Conservation (phyloP, 768 basidiomycete species). For the Rossbeevera mucosa region DNA sequence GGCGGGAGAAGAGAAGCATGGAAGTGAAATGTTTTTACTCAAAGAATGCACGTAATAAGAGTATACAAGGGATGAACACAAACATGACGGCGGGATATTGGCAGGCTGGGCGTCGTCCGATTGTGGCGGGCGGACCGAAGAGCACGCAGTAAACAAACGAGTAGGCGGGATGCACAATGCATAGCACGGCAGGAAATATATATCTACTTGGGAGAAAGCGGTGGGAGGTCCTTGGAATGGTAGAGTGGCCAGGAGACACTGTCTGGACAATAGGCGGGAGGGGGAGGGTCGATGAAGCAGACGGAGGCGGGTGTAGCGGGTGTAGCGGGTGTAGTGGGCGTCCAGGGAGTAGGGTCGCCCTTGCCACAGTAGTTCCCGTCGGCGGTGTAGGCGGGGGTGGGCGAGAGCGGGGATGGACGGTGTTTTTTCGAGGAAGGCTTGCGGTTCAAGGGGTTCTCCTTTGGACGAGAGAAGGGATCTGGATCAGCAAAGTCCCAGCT, state of each 20-base stretch:
- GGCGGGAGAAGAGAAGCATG: neutral
- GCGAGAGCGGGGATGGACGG: constrained; percentile 14
- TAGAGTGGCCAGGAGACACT: constrained; percentile 2
- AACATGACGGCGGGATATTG: neutral
- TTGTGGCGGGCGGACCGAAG: neutral
- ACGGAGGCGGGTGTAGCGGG: neutral
- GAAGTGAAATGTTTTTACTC: neutral
- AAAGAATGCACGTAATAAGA: neutral
- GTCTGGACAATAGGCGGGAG: constrained; percentile 25
- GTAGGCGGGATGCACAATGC: constrained; percentile 3
- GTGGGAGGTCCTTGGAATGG: constrained; percentile 2
- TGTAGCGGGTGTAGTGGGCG: constrained; percentile 13
- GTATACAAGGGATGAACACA: neutral
- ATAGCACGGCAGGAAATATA: neutral
- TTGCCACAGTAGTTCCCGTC: constrained; percentile 15
- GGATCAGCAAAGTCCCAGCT: constrained; percentile 32
- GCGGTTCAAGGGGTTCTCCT: constrained; percentile 2
- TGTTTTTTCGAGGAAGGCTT: constrained; percentile 1
- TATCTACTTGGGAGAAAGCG: neutral
- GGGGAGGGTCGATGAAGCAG: constrained; percentile 23
- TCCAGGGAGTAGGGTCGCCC: constrained; percentile 17
- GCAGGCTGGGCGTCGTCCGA: neutral
- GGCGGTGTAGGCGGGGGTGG: constrained; percentile 3
- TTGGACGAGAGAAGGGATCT: constrained; percentile 14
- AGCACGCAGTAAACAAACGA: neutral